Conservation (phyloP, 192 early-diverging fungal genomes). For the Diversispora eburnea region DNA sequence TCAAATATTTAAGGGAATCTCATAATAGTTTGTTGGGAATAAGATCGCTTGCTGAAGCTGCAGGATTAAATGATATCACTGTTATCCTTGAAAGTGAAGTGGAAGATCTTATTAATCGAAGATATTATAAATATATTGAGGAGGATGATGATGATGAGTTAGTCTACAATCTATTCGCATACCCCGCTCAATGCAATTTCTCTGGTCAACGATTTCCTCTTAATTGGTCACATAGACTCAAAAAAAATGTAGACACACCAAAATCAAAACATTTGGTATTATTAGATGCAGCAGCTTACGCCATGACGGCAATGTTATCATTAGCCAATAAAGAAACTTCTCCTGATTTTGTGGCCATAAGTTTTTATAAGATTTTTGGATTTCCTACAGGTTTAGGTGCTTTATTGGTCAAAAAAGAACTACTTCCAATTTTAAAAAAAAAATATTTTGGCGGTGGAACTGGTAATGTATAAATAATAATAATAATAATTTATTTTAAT, state of each 20-base stretch:
- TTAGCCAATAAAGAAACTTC: conserved; percentile 44
- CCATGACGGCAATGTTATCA: conserved; percentile 56
- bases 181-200: conserved; percentile 86
- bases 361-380: conserved; percentile 90
- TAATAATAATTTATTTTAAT: background rate
- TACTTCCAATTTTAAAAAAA: conserved; percentile 47
- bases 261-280: conserved; percentile 50
- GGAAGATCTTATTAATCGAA: conserved; percentile 2
- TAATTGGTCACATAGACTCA: conserved; percentile 48
- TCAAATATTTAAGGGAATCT: conserved; percentile 60
- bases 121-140: background rate
- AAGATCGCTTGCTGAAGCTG: conserved; percentile 48
- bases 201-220: conserved; percentile 70
- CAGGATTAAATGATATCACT: conserved; percentile 28
- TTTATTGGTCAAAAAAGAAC: conserved; percentile 60
- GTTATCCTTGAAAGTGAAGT: conserved; percentile 31
- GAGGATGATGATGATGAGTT: background rate
- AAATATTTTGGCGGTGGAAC: conserved; percentile 81
- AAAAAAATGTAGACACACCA: conserved; percentile 30
- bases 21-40: conserved; percentile 80
- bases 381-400: conserved; percentile 80
- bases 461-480: background rate
- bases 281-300: conserved; percentile 72
- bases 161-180: conserved; percentile 60
- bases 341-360: conserved; percentile 69